A percentile compares a stretch with the other conserved stretches of the same genome.
Conservation (phyloP, 2,329 filamentous ascomycete genomes). For the Penicillium sp. region DNA sequence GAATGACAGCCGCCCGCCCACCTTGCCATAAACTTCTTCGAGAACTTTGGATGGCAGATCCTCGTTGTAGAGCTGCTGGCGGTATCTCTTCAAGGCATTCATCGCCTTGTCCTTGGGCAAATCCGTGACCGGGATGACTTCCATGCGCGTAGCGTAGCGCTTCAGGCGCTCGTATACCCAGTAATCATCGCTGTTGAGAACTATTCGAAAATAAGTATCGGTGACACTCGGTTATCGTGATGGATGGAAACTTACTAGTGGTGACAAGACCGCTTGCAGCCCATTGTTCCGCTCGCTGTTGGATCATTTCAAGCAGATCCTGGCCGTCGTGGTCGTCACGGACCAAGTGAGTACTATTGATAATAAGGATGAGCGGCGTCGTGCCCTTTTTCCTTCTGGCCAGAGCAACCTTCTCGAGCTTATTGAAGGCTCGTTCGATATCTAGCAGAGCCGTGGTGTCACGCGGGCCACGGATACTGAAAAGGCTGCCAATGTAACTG, state of each 20-base stretch:
- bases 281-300: constrained; percentile 95
- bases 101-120: constrained; percentile 74
- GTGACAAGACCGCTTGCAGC: constrained; percentile 87
- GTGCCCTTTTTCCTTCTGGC: constrained; percentile 54
- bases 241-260: constrained; percentile 39
- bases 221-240: background rate
- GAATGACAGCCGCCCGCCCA: constrained; percentile 85
- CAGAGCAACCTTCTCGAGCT: constrained; percentile 91
- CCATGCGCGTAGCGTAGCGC: constrained; percentile 88
- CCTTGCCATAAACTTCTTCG: constrained; percentile 74
- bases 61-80: constrained; percentile 71
- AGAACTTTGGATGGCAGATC: constrained; percentile 51
- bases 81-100: constrained; percentile 70
- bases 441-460: constrained; percentile 90
- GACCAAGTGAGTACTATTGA: constrained; percentile 89
- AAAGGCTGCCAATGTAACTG: constrained; percentile 76
- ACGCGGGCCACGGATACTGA: constrained; percentile 86
- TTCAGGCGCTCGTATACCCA: constrained; percentile 97
- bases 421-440: constrained; percentile 95
- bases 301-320: constrained; percentile 86
- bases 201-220: constrained; percentile 41
- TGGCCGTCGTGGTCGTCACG: constrained; percentile 89
- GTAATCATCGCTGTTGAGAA: constrained; percentile 96
- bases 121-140: constrained; percentile 81
- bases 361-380: constrained; percentile 78